Evolutionary conservation across 805 yeast genomes (phyloP), one percentile per base, ranked within the genome.

Genomic region (Wickerhamiella vanderwaltii): DNA sequence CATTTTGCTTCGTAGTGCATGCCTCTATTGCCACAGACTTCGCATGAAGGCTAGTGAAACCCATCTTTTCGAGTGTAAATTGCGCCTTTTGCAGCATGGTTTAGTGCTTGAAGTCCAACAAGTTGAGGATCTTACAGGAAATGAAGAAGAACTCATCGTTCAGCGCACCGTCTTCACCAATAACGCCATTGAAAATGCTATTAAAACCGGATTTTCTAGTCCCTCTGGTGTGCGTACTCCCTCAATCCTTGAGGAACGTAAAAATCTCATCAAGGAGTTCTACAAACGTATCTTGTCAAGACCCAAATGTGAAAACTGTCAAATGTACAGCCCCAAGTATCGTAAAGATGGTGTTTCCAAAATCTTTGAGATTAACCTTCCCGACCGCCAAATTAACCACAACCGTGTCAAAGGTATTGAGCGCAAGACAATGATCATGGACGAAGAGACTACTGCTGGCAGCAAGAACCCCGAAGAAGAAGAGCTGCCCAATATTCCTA

Each of bases 341-440:
- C 77, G 98, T 65, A 88, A 87, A 55, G 99, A 91, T 59, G 98
- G 98, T 0, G 79, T 76, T 57, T 73, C 87, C 47, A 91, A 93
- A 66, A 76, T 91, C 48, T 91, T 91, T 56, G 97, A 91, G 64
- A 77, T 77, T 50, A 76, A 93, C 5, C 69, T 93, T 51, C 71
- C 71, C 38, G 95, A 84, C 39, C 84, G 84, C 58, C 95, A 88
- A 59, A 56, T 72, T 41, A 42, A 53, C 38, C 79, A 79, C 62
- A 91, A 91, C 66, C 68, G 88, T 59, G 76, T 82, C 49, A 84
- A 78, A 62, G 95, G 95, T 40, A 62, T 77, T 41, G 61, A 64
- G 39, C 77, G 94, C 55, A 82, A 75, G 41, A 83, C 77, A 53
- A 73, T 83, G 75, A 64, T 83, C 48, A 71, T 66, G 48, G 61